Evolutionary conservation across 2,329 filamentous ascomycete species (phyloP), one percentile per base, ranked within the genome.

Genomic region (Aureobasidium sp.): DNA sequence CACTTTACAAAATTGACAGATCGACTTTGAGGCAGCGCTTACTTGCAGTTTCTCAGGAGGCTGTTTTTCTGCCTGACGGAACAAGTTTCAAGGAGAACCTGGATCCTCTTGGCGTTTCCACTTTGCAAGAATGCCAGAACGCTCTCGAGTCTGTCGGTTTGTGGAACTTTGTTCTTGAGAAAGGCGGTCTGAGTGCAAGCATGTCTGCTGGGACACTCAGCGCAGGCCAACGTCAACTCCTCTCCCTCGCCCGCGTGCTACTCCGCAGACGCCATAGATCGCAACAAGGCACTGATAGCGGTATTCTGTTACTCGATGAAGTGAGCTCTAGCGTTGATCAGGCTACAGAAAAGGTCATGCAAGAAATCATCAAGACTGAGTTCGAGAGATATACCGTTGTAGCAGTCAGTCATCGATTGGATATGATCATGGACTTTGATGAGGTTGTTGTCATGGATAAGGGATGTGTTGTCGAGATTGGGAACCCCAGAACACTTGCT

Each of bases 371-470:
- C 62, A 77, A 82, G 52, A 76, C 78, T 32, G 74, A 74, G n/a
- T 85, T 87, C 68, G 70, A 72, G 2, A 74, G 74, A 2, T 81
- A 84, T 64, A 89, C 87, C 0, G 81, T 89, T 62, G 76, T 85
- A 53, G 76, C 80, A 0, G 79, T 85, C 0, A 81, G 81, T 5
- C 82, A 85, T 71, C 80, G 82, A 20, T 73, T 84, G 43, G 78
- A 82, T 39, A 81, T 81, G 63, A 81, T 85, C 13, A 72, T 81
- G 64, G 78, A 81, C 59, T 83, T 81, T 66, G 81, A 84, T 66
- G 71, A 70, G 27, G 76, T 84, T 27, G 74, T 79, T 1, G 78
- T 84, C 10, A 76, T 84, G 73, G 78, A 82, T 29, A 70, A 72
- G 10, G 82, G 81, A 5, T 7, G 15, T 13, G 29, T 56, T 34